These are phyloP conservation scores for Aspergillus baeticus DNA, from an alignment of 495 filamentous ascomycete species.

Conservation along the genomic window DNA sequence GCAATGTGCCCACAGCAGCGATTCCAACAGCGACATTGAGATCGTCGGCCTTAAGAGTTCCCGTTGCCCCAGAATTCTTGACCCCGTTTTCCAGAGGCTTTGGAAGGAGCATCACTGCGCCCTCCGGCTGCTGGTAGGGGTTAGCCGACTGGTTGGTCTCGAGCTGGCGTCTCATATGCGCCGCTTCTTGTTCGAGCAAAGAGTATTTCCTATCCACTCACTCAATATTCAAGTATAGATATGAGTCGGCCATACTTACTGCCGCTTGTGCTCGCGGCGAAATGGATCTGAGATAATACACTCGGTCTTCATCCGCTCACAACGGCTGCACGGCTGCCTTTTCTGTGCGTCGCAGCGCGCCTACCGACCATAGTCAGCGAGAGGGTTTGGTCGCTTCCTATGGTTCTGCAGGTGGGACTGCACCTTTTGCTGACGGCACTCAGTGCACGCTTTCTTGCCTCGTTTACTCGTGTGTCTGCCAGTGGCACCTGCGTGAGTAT, in stretches of 20 bases:
- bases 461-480: constrained; percentile 17
- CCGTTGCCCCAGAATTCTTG: not conserved
- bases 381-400: too few species aligned
- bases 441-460: constrained; percentile 44
- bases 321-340: constrained; percentile 37
- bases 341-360: constrained; percentile 45
- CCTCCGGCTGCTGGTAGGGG: not conserved
- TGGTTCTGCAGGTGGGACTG: too few species aligned
- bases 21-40: not conserved
- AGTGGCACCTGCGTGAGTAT: too few species aligned
- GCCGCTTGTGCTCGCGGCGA: constrained; percentile 44
- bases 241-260: constrained; percentile 23
- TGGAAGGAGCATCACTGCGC: too few species aligned
- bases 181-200: constrained; percentile 37
- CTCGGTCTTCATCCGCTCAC: constrained; percentile 32
- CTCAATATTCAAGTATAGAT: not conserved
- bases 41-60: not conserved
- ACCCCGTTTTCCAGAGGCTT: not conserved
- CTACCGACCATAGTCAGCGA: constrained; percentile 12
- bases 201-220: not conserved
- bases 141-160: constrained; percentile 21
- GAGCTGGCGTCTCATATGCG: constrained; percentile 37
- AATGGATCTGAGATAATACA: constrained; percentile 45
- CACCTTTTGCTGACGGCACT: constrained; percentile 48
- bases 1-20: not conserved